Conservation (phyloP, 163 green algal species). For the Prototheca wickerhamii region DNA sequence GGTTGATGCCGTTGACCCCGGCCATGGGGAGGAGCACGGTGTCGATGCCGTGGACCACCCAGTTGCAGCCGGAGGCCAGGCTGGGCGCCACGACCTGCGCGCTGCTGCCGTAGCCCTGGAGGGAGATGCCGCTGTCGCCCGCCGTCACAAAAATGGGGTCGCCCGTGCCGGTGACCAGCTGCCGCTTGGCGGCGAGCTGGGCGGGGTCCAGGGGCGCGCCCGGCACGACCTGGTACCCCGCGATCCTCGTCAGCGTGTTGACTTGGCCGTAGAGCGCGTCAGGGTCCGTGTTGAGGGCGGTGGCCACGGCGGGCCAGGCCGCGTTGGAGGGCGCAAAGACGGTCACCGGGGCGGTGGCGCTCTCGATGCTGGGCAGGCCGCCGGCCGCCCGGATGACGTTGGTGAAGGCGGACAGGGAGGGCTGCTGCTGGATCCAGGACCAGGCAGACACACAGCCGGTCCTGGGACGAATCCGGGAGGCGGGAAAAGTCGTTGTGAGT, state of each 20-base stretch:
- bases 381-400: background rate
- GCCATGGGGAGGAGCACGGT: background rate
- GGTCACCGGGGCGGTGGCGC: background rate
- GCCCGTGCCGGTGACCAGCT: background rate
- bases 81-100: background rate
- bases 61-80: background rate
- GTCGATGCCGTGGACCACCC: slow-evolving; percentile 3
- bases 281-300: background rate
- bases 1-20: slow-evolving; percentile 1
- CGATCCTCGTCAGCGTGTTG: background rate
- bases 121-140: background rate
- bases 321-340: background rate
- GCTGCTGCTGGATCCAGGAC: too few species aligned
- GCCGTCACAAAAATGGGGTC: background rate
- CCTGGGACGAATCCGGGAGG: too few species aligned
- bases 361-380: background rate
- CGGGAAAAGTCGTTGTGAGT: too few species aligned
- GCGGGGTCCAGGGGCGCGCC: background rate
- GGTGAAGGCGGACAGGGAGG: background rate
- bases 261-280: background rate
- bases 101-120: background rate
- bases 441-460: too few species aligned
- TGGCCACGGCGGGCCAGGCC: background rate
- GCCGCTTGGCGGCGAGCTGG: background rate
- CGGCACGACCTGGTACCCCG: background rate